phyloP scores from a whole-genome alignment of 2,329 filamentous ascomycete species.

The Monosporascus sp. region DNA sequence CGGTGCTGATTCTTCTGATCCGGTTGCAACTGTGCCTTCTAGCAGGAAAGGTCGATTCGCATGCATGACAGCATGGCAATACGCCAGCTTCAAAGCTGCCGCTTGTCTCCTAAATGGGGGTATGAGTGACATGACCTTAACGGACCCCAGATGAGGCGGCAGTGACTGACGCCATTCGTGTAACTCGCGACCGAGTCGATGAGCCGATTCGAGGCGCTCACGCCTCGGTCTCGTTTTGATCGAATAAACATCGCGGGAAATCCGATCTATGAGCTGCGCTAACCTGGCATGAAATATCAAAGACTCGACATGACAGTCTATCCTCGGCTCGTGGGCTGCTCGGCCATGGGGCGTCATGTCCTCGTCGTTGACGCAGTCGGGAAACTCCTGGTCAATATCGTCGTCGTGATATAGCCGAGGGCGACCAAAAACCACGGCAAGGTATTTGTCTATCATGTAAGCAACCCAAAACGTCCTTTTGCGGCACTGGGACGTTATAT shows the following conservation, averaged over 20 bases:
- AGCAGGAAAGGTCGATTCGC: slow-evolving; percentile 51
- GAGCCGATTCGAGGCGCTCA: slow-evolving; percentile 32
- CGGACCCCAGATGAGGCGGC: slow-evolving; percentile 37
- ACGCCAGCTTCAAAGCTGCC: slow-evolving; percentile 47
- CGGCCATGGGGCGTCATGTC: slow-evolving; percentile 43
- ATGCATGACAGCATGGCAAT: slow-evolving; percentile 51
- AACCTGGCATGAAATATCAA: slow-evolving; percentile 32
- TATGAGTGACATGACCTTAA: slow-evolving; percentile 41
- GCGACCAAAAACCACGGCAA: slow-evolving; percentile 58
- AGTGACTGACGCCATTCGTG: slow-evolving; percentile 34
- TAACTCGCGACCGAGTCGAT: slow-evolving; percentile 27
- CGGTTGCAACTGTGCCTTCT: slow-evolving; percentile 8
- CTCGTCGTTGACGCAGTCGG: slow-evolving; percentile 50
- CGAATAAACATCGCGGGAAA: slow-evolving; percentile 36
- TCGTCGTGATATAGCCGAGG: slow-evolving; percentile 58
- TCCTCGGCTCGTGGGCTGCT: slow-evolving; percentile 4
- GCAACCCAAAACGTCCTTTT: slow-evolving; percentile 54
- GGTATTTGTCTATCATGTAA: slow-evolving; percentile 58
- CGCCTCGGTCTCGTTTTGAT: slow-evolving; percentile 29
- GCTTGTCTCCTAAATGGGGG: slow-evolving; percentile 43
- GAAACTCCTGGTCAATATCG: slow-evolving; percentile 53
- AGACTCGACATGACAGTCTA: slow-evolving; percentile 21
- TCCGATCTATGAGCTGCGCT: slow-evolving; percentile 33
- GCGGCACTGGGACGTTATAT: no score
- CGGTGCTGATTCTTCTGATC: not conserved